Base-by-base conservation (phyloP, 2,329 filamentous ascomycete genomes). In the Fusarium sp. region DNA sequence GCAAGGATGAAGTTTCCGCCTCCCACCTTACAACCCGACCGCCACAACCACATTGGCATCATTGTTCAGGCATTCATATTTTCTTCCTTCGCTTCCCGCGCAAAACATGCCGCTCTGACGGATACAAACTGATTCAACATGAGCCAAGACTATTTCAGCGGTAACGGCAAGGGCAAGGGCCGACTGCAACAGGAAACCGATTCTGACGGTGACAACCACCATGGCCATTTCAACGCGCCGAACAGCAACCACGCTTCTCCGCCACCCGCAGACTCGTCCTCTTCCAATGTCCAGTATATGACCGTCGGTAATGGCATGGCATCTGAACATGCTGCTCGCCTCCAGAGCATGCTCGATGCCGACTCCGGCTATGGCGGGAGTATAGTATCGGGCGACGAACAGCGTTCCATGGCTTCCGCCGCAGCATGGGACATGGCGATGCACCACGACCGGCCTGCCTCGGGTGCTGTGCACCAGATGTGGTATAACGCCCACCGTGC, bases 331-430 rank as follows among this genome's bases (percentile, higher is more conserved):
- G 94, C 93, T 36, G 87, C 91, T 28, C 89, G 89, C 55, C 83
- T 98, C 38, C 92, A 96, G 78, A 88, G 90, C 19, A 87, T 96
- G 72, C 83, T 98, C 55, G 93, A 97, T 64, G 83, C 88, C 58
- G 96, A 99, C 77, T 98, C 95, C 19, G 96, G 95, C 8, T 98
- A 98, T 75, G 94, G 93, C 55, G 91, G 91, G 14, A 97, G 93
- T 76, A 84, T 91, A 48, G 83, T n/a, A n/a, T n/a, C 86, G 28
- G 89, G 88, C 62, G 91, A 91, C 51, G 86, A 86, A 68, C 79
- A 81, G 62, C 77, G 81, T 52, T 77, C 73, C 43, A 83, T 82
- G 76, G 81, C 83, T 69, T 79, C 82, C 40, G 77, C 80, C 42
- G 74, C 79, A 60, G 80, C 82, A 44, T 80, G 83, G 73, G 82